Base-by-base conservation (phyloP, 768 basidiomycete species). In the Mycena galopus region DNA sequence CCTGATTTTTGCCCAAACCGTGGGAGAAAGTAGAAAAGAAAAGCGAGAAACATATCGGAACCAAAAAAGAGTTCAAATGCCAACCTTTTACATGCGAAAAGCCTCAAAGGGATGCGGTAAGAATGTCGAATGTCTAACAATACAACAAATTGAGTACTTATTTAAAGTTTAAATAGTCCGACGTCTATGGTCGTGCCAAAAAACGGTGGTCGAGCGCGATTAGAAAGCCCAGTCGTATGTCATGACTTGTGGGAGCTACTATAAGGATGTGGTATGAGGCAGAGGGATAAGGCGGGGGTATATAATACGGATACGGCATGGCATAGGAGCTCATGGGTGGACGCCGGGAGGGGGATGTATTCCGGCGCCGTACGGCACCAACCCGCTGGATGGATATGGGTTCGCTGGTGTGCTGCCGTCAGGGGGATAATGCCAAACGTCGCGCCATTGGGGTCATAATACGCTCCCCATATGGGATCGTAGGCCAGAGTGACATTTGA, bases 271-370 rank as follows among this genome's bases (percentile, higher is more conserved):
- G 67, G 33, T 71, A 71, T 6, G 69, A 50, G 19, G 56, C 23
- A 25, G 69, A 71, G 3, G 69, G 69, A 53, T 71, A 71, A 3
- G 69, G 69, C 44, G 69, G 69, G 58, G 63, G 63, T 14, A 71
- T 60, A 61, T 71, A 71, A 61, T 66, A 71, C 7, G 70, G 70
- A 62, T 65, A 71, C 8, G 69, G 32, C 47, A 71, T 21, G 16
- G 19, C 32, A 35, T 60, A 71, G 37, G 64, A 39, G 9, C 21
- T 35, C 44, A 71, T 58, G 23, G 69, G 58, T 21, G 53, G 33
- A 32, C 42, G 21, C n/a, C 58, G 21, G 57, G 10, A 47, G 70
- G 50, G 0, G 63, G 62, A 6, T 63, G 61, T 7, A 44, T 37
- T n/a, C 62, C 62, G n/a, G 58, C 11, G 30, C 11, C 35, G 30